Evolutionary conservation across 805 yeast species (phyloP), one percentile per base, ranked within the genome.

Genomic region (Candida insectalens): DNA sequence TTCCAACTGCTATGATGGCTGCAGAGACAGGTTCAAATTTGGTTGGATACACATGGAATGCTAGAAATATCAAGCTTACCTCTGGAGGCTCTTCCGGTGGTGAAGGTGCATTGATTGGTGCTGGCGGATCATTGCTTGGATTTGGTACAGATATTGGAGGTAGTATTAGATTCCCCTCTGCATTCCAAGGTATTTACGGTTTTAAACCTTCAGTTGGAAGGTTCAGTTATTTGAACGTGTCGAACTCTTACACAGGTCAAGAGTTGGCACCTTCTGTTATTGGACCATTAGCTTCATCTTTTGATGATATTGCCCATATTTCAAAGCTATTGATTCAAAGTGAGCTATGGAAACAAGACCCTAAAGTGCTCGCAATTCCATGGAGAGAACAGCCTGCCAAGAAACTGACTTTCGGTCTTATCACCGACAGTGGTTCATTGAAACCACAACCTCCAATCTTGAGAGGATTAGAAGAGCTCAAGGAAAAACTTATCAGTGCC

Each of bases 121-220:
- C 70, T 47, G 66, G 67, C 30, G 82, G 76, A 6, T 67, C 79
- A 9, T 64, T 69, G 3, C 42, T 74, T 25, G 85, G 81, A 3
- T 57, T 74, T 32, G 82, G 83, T 9, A 69, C 78, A 5, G 82
- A 75, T 45, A 71, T 75, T 40, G 82, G 82, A 62, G 37, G 68
- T 18, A 43, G 48, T 25, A 67, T 77, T 29, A 59, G 83, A 34
- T 63, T 64, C 13, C 83, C 83, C 1, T 69, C 78, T n/a, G 71
- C 76, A 1, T 69, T 64, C 45, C 63, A 69, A 35, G 78, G 78
- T 10, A 46, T 69, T 15, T 69, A 59, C 46, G 79, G 77, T 4
- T 44, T 76, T 35, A 67, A 75, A 37, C 79, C 80, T 3, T 62
- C 77, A 14, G 33, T 40, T 32, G 49, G 50, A 8, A 36, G 58